These are phyloP conservation scores for Mortierella sp. DNA, from an alignment of 371 early-diverging fungal species.

Conservation along the genomic window DNA sequence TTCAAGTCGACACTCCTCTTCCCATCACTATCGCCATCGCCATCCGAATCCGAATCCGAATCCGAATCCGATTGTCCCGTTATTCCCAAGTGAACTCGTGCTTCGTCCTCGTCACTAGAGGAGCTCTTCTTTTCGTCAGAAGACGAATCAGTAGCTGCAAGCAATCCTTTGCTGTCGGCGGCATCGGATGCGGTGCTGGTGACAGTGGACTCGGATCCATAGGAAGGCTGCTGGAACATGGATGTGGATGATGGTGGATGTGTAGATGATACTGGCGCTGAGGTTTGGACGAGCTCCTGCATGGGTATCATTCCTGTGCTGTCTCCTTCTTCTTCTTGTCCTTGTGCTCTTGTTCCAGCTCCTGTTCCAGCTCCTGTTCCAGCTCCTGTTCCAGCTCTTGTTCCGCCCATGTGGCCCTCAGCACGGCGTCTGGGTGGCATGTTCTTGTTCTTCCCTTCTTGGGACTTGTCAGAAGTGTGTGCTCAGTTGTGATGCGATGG, in stretches of 20 bases:
- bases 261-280: neutral
- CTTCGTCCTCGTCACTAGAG: neutral
- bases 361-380: no score
- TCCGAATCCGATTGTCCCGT: neutral
- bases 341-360: no score
- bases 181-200: neutral
- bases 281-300: neutral
- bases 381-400: no score
- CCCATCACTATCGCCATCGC: neutral
- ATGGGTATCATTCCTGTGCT: neutral
- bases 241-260: neutral
- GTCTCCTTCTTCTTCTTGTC: neutral
- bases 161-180: neutral
- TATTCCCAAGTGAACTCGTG: neutral
- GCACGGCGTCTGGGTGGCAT: neutral
- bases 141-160: neutral
- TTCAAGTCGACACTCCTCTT: neutral
- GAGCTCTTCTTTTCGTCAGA: neutral
- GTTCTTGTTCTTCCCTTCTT: neutral
- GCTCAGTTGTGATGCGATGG: neutral
- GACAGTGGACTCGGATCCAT: neutral
- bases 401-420: neutral
- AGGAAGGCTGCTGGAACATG: neutral
- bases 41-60: slow-evolving; percentile 7
- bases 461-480: neutral